These are phyloP conservation scores for Fusarium lyarnte DNA, from an alignment of 2,329 filamentous ascomycete genomes.

Conservation along the genomic window DNA sequence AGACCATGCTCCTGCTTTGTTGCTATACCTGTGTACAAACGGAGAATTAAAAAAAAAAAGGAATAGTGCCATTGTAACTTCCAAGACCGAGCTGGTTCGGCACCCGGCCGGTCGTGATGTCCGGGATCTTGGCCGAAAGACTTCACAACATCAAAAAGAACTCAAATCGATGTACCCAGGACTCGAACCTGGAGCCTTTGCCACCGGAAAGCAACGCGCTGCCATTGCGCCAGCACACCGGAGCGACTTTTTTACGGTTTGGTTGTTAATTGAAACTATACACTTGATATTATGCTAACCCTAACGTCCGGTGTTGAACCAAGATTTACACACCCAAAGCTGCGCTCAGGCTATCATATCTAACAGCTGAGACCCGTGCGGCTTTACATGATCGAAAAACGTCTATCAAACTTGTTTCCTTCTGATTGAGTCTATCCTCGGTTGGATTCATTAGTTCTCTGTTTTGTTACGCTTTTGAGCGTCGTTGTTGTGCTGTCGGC, in stretches of 20 bases:
- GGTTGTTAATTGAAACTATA: neutral
- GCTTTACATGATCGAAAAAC: too few species aligned
- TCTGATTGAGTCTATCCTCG: too few species aligned
- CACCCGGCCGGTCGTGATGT: too few species aligned
- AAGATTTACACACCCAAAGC: neutral
- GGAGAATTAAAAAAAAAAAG: neutral
- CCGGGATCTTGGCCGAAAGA: neutral
- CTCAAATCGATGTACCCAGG: conserved; percentile 39
- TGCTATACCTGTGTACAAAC: too few species aligned
- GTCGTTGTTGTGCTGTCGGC: neutral
- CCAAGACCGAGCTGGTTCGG: neutral
- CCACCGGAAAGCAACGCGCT: conserved; percentile 49
- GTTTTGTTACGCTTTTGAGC: too few species aligned
- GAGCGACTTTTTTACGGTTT: fast-evolving
- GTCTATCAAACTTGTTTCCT: too few species aligned
- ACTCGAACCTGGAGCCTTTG: conserved; percentile 50
- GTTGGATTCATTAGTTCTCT: fast-evolving
- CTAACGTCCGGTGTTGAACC: fast-evolving
- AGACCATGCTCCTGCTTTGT: too few species aligned
- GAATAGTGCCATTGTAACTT: too few species aligned
- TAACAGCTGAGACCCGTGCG: too few species aligned
- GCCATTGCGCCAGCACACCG: conserved; percentile 19
- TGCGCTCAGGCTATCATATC: fast-evolving
- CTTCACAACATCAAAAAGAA: neutral
- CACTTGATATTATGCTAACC: fast-evolving